Percentiles rank a stretch among this genome's conserved stretches.
Conservation (phyloP, 139 green algal genomes). For the Chlamydomonas eustigma region DNA sequence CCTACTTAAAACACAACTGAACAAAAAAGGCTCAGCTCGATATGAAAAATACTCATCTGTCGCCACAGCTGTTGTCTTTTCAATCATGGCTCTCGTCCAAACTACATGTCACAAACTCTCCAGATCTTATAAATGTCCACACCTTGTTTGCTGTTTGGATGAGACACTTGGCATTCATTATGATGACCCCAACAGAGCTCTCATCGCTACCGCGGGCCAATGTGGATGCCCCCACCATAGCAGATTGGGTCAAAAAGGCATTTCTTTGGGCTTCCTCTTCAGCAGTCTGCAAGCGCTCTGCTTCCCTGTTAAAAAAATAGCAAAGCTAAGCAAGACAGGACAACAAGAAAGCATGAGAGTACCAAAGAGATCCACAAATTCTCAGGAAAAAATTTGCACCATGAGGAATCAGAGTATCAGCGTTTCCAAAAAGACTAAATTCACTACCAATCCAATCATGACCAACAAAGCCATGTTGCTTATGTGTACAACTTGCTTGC, state of each 20-base stretch:
- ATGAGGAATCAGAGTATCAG: too few species aligned
- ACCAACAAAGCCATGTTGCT: too few species aligned
- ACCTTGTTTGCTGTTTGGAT: constrained; percentile 5
- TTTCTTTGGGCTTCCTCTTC: background rate
- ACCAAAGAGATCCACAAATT: background rate
- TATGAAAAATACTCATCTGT: too few species aligned
- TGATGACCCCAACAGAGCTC: constrained; percentile 9
- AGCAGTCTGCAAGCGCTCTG: background rate
- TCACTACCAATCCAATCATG: too few species aligned
- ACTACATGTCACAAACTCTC: too few species aligned
- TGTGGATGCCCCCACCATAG: background rate
- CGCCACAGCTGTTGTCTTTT: too few species aligned
- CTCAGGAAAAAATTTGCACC: background rate
- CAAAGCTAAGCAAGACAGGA: background rate
- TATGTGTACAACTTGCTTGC: too few species aligned
- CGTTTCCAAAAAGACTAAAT: too few species aligned
- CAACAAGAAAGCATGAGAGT: background rate
- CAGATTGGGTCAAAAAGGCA: background rate
- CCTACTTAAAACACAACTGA: too few species aligned
- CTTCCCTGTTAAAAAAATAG: background rate
- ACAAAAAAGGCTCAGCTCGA: too few species aligned
- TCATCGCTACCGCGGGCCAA: background rate
- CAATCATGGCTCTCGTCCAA: too few species aligned
- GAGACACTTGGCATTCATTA: constrained; percentile 17
- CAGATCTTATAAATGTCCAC: too few species aligned